phyloP scores from a whole-genome alignment of 768 basidiomycete genomes.

The Pleurotus tuber-regium region DNA sequence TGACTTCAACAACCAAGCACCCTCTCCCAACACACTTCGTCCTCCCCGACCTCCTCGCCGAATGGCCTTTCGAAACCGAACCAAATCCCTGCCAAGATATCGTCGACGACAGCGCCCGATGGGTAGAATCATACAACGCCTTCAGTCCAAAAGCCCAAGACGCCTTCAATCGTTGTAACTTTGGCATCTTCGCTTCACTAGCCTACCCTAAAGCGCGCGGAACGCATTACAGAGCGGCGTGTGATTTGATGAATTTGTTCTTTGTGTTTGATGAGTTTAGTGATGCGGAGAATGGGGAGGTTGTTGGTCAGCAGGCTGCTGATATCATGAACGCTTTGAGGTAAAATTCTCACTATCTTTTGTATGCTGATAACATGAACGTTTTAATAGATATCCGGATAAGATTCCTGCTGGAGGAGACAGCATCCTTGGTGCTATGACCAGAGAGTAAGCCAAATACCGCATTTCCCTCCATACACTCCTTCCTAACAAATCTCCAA shows the following conservation, averaged over 20 bases:
- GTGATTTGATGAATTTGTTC: constrained; percentile 51
- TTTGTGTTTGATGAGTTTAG: constrained; percentile 52
- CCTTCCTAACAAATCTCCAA: not conserved
- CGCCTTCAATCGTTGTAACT: constrained; percentile 40
- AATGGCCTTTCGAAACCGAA: constrained; percentile 10
- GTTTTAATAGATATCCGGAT: constrained; percentile 20
- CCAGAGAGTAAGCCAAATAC: constrained; percentile 33
- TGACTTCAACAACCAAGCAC: constrained; percentile 7
- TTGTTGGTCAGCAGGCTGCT: constrained; percentile 28
- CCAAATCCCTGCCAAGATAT: constrained; percentile 7
- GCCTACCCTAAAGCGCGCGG: constrained; percentile 30
- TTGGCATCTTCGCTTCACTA: constrained; percentile 39
- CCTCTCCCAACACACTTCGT: constrained; percentile 1
- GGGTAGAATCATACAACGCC: constrained; percentile 34
- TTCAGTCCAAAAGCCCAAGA: constrained; percentile 32
- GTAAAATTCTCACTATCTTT: constrained; percentile 13
- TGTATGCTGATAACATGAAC: not conserved
- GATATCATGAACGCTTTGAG: constrained; percentile 38
- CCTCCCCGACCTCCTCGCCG: constrained; percentile 9
- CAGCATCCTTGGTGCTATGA: constrained; percentile 36
- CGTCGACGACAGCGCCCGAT: constrained; percentile 14
- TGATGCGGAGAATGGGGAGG: constrained; percentile 32
- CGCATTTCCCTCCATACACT: not conserved
- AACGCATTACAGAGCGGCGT: constrained; percentile 28
- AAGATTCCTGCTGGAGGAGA: constrained; percentile 33